Percentiles rank a stretch among this genome's conserved stretches.
phyloP scores from a whole-genome alignment of 768 basidiomycete genomes.

The Tulasnella sp. region DNA sequence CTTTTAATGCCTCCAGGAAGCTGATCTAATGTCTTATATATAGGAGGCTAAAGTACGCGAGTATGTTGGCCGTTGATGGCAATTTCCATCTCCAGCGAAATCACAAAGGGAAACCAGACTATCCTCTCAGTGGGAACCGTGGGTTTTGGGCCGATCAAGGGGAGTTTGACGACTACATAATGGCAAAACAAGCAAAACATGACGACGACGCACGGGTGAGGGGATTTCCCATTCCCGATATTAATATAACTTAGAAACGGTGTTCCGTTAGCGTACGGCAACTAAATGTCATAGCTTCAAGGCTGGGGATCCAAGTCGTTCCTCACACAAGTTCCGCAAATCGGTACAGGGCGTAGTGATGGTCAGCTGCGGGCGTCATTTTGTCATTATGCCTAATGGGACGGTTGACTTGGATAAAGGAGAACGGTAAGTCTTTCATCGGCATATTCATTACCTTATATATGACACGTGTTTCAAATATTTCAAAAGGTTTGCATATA shows the following conservation, averaged over 20 bases:
- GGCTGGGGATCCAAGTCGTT: not conserved
- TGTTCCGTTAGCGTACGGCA: not conserved
- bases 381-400: not conserved
- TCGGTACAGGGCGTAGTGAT: not conserved
- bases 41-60: not conserved
- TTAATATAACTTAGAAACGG: too few species aligned
- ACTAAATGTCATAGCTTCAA: not conserved
- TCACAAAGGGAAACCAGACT: not conserved
- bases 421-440: not conserved
- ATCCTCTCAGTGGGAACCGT: not conserved
- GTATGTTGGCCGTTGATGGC: not conserved
- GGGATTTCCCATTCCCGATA: too few species aligned
- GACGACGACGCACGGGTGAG: not conserved
- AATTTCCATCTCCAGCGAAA: not conserved
- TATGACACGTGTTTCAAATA: too few species aligned
- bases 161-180: not conserved
- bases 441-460: too few species aligned
- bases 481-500: not conserved
- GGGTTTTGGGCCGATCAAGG: not conserved
- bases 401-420: not conserved
- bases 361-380: not conserved
- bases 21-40: too few species aligned
- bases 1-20: too few species aligned
- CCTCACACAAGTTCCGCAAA: not conserved
- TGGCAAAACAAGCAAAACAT: not conserved